phyloP scores from a whole-genome alignment of 441 rosid genomes.

The Lepidium campestre region DNA sequence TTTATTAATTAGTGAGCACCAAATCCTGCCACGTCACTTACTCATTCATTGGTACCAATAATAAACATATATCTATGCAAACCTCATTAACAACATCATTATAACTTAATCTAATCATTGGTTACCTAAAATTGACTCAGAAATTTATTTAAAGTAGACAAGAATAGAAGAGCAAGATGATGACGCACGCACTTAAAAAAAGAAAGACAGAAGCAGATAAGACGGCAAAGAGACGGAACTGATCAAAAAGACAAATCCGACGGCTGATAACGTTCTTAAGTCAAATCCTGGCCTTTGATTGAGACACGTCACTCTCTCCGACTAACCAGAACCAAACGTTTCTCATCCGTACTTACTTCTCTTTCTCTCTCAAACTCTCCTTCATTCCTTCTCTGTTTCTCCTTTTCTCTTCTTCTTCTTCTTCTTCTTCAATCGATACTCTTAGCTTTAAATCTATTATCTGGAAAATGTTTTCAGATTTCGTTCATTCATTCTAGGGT shows the following conservation, averaged over 20 bases:
- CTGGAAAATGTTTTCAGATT: background rate
- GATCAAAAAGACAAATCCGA: slow-evolving; percentile 15
- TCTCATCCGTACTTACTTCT: slow-evolving; percentile 20
- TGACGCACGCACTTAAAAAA: background rate
- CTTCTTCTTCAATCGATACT: too few relatives aligned
- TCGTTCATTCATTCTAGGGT: background rate
- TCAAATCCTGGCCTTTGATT: slow-evolving; percentile 8
- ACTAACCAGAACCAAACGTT: slow-evolving; percentile 30
- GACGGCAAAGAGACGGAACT: slow-evolving; percentile 25
- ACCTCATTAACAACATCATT: background rate
- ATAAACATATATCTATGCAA: background rate
- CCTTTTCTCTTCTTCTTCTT: background rate
- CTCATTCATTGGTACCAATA: background rate
- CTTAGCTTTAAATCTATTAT: background rate
- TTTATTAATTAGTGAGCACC: background rate
- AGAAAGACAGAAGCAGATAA: slow-evolving; percentile 12
- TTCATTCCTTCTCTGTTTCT: slow-evolving; percentile 4
- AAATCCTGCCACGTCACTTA: background rate
- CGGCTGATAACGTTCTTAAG: slow-evolving; percentile 13
- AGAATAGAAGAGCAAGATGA: background rate
- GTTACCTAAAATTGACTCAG: background rate
- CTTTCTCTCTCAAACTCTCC: background rate
- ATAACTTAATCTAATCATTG: background rate
- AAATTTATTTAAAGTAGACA: background rate
- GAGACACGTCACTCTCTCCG: slow-evolving; percentile 28